A percentile compares a stretch with the other conserved stretches of the same genome.
Conservation (phyloP, 2,329 filamentous ascomycete genomes). For the Diaporthe australafricana region DNA sequence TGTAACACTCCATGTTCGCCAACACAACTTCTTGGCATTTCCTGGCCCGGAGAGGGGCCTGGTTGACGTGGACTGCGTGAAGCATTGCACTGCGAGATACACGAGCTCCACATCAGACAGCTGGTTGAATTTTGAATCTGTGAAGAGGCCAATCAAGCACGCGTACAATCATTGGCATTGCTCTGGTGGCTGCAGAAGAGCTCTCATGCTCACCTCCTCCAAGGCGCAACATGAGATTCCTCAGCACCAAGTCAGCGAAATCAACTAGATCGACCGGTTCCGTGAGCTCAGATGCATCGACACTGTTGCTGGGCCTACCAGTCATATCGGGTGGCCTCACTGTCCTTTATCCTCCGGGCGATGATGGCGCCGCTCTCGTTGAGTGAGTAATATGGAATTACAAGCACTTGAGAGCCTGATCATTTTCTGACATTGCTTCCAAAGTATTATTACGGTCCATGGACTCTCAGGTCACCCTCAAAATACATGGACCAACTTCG, state of each 20-base stretch:
- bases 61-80: no score
- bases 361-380: background rate
- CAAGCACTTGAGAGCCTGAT: background rate
- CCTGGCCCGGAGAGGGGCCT: no score
- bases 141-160: background rate
- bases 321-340: background rate
- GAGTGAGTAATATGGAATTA: conserved; percentile 7
- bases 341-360: background rate
- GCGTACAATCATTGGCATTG: background rate
- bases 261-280: background rate
- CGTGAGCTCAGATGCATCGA: conserved; percentile 3
- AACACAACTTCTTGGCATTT: no score
- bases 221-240: background rate
- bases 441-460: conserved; percentile 26
- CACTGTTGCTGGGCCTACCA: background rate
- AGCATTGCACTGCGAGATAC: no score
- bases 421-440: background rate
- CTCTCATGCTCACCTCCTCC: background rate
- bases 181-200: background rate
- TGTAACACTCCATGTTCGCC: no score
- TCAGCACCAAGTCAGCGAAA: background rate
- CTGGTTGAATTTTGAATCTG: background rate
- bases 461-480: conserved; percentile 18
- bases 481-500: conserved; percentile 19
- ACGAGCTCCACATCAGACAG: no score